Evolutionary conservation across 768 basidiomycete genomes (phyloP).

Genomic region (Mycena polygramma): DNA sequence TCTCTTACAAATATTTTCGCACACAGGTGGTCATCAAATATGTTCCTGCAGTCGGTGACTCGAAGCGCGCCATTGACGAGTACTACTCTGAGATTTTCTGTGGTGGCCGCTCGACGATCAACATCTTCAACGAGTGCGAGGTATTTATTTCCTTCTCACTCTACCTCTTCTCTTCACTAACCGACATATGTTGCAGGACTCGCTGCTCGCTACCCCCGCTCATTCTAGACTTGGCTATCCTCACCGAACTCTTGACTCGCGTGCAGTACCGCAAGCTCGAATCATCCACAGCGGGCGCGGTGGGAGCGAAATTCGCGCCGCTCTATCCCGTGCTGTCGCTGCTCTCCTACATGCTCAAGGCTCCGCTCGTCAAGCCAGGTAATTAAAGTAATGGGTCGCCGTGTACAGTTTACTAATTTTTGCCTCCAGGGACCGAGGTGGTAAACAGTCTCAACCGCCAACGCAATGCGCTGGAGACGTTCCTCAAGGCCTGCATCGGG

Average conservation of each 20-base stretch:
- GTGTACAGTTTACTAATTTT: not conserved
- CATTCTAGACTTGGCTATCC: conserved; percentile 92
- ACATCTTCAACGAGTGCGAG: conserved; percentile 98
- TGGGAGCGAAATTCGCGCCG: conserved; percentile 76
- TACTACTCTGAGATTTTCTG: conserved; percentile 99
- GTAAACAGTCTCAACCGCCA: conserved; percentile 96
- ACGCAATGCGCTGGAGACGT: conserved; percentile 91
- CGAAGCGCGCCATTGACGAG: conserved; percentile 98
- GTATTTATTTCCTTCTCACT: conserved; percentile 47
- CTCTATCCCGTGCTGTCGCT: conserved; percentile 95
- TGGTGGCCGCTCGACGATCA: conserved; percentile 93
- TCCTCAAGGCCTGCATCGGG: conserved; percentile 95
- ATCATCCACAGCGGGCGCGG: conserved; percentile 37
- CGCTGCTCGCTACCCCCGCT: conserved; percentile 94
- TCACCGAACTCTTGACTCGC: conserved; percentile 94
- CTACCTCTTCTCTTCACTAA: conserved; percentile 18
- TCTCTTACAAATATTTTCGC: not conserved
- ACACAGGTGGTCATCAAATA: conserved; percentile 88
- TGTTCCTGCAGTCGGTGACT: conserved; percentile 95
- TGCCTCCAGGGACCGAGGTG: conserved; percentile 76
- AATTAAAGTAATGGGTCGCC: not conserved
- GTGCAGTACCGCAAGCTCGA: conserved; percentile 81
- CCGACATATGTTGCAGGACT: conserved; percentile 68
- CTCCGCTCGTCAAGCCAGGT: conserved; percentile 89
- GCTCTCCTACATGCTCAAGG: conserved; percentile 97